A percentile compares a stretch with the other conserved stretches of the same genome.
Conservation (phyloP, 495 filamentous ascomycete genomes). For the Hyaloscypha hepaticicola region DNA sequence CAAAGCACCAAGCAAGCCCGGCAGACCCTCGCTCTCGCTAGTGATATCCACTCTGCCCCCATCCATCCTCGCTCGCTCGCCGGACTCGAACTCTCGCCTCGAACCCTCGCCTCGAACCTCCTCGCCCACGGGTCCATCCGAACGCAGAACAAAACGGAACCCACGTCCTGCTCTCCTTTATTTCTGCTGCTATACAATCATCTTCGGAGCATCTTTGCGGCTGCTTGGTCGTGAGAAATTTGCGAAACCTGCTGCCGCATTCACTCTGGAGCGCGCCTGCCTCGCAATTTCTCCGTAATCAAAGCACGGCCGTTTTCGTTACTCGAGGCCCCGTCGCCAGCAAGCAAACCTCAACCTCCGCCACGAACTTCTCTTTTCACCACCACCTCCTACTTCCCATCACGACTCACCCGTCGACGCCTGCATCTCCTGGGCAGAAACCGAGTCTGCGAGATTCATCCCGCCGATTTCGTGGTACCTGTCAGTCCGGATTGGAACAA, state of each 20-base stretch:
- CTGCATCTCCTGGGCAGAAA: background rate
- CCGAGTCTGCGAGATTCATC: conserved; percentile 6
- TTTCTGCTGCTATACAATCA: background rate
- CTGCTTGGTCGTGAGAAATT: background rate
- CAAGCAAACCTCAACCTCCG: background rate
- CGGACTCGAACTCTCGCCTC: background rate
- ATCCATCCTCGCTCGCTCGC: background rate
- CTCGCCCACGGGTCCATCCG: background rate
- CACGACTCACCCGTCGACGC: background rate
- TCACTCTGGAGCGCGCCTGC: conserved; percentile 15
- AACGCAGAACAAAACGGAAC: background rate
- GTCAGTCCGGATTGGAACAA: conserved; percentile 4
- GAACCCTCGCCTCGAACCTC: background rate
- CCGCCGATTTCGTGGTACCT: background rate
- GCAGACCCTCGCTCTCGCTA: background rate
- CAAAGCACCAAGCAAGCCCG: background rate
- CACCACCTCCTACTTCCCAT: background rate
- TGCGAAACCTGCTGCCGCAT: background rate
- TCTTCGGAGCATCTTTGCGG: background rate
- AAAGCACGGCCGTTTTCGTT: conserved; percentile 20
- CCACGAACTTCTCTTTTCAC: background rate
- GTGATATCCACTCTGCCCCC: background rate
- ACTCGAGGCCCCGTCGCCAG: background rate
- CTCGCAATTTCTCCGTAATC: conserved; percentile 20
- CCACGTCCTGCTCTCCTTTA: background rate